Base-by-base conservation (phyloP, 1,284 basidiomycete genomes). In the Ustilago nuda region DNA sequence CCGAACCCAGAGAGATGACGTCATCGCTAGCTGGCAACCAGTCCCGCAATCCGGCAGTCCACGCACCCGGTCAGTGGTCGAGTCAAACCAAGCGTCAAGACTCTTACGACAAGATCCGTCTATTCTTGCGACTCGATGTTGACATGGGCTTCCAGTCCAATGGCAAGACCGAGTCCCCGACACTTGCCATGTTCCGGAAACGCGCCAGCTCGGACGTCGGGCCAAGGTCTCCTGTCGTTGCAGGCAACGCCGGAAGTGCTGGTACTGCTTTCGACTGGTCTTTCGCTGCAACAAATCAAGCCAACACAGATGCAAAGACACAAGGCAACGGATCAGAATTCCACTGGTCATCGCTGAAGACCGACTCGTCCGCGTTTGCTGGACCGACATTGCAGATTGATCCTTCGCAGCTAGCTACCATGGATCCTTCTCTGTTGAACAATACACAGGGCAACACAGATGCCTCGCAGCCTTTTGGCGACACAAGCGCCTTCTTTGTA, bases 31-130 rank as follows among this genome's bases (percentile, higher is more conserved):
- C 74, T 4, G 69, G 74, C 39, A 55, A 37, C 12, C 58, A 51
- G 37, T 56, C 54, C 30, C 61, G 65, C 48, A 62, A 35, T 17
- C 43, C 57, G 17, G 37, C 58, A 17, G 37, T 60, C 7, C 63
- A 73, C 43, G 67, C 66, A 43, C 66, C 60, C 8, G 70, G 75
- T 15, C 69, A 73, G 43, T 77, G 75, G 75, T 77, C 75, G 7
- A 77, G 70, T 33, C 75, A 72, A 57, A 70, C 79, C 48, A 79
- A 77, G 55, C 67, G 79, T 39, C 75, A 81, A 54, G 79, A 81
- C 46, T 79, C 73, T 15, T 80, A 78, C 54, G 79, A 81, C 66
- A 77, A 74, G 63, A 72, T 81, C 46, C 74, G 77, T 7, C 79
- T 80, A 39, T 81, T 77, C 53, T 53, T 81, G 37, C 67, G 75